Conservation (phyloP, 306 rosid species). For the Quercus engelmannii region DNA sequence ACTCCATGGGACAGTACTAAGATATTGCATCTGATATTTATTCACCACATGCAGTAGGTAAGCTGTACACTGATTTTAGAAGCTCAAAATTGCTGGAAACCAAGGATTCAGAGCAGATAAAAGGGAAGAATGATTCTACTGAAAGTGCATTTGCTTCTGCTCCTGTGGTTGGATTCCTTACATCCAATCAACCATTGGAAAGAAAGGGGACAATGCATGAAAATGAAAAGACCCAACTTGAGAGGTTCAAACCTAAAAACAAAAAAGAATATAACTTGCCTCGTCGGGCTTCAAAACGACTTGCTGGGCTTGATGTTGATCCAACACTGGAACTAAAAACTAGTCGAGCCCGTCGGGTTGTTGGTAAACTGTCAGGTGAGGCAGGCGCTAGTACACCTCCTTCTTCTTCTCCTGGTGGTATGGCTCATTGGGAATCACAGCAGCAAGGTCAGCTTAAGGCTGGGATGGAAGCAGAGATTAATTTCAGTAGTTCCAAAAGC, state of each 20-base stretch:
- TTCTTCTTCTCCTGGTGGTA: constrained; percentile 23
- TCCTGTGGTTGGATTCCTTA: constrained; percentile 13
- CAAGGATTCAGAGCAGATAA: constrained; percentile 31
- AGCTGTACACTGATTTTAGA: constrained; percentile 12
- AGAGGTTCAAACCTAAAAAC: constrained; percentile 27
- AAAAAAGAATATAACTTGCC: constrained; percentile 53
- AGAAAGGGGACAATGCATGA: constrained; percentile 22
- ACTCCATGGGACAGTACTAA: background rate
- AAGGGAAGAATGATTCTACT: constrained; percentile 24
- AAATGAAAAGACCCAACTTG: constrained; percentile 24
- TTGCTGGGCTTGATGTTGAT: constrained; percentile 78
- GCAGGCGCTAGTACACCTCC: constrained; percentile 24
- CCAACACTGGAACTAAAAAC: constrained; percentile 50
- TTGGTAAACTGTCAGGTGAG: constrained; percentile 30
- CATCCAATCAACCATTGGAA: constrained; percentile 28
- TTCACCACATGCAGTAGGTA: constrained; percentile 26
- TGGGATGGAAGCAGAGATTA: constrained; percentile 19
- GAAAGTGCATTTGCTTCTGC: constrained; percentile 21
- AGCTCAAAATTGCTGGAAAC: constrained; percentile 21
- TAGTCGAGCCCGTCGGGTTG: constrained; percentile 32
- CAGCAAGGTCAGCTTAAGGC: constrained; percentile 13
- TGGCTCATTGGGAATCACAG: constrained; percentile 11
- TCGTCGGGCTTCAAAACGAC: constrained; percentile 81
- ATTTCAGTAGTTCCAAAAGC: background rate
- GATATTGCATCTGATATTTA: constrained; percentile 23